Conservation (phyloP, 208 protist genomes). For the Crithidia thermophila region DNA sequence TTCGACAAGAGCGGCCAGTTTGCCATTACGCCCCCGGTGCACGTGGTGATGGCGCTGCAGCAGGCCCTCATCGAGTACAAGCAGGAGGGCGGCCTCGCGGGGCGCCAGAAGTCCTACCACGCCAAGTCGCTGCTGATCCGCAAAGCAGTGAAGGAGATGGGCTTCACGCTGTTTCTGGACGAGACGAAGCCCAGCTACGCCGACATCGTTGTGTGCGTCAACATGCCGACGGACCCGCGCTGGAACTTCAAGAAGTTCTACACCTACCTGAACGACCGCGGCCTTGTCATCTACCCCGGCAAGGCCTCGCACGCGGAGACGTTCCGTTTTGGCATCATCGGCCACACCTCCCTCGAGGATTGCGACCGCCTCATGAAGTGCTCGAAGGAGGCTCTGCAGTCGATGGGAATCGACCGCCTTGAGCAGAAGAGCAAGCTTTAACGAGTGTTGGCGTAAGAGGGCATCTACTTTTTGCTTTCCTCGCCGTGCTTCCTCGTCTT, state of each 20-base stretch:
- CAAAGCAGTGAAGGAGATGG: conserved; percentile 62
- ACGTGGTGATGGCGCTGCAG: conserved; percentile 81
- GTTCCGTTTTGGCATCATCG: conserved; percentile 90
- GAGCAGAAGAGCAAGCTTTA: conserved; percentile 45
- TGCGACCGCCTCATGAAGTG: conserved; percentile 49
- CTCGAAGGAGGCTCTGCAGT: conserved; percentile 49
- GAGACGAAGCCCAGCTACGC: conserved; percentile 64
- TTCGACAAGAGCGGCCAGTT: conserved; percentile 82
- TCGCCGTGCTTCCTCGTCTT: too few species aligned
- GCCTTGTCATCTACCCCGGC: conserved; percentile 84
- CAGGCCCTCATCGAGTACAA: conserved; percentile 79
- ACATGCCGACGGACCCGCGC: conserved; percentile 73
- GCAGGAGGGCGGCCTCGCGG: conserved; percentile 65
- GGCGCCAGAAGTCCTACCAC: conserved; percentile 49
- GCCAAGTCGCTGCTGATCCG: conserved; percentile 60
- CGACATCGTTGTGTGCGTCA: conserved; percentile 82
- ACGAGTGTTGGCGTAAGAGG: background rate
- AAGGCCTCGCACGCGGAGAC: conserved; percentile 87
- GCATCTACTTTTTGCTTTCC: background rate
- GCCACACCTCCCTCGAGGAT: conserved; percentile 63
- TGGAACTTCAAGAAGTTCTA: conserved; percentile 93
- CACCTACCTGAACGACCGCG: conserved; percentile 63
- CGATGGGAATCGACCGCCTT: conserved; percentile 66
- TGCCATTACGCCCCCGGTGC: conserved; percentile 80
- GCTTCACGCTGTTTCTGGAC: conserved; percentile 75